phyloP scores from a whole-genome alignment of 495 filamentous ascomycete genomes.

The Neurospora sp. region DNA sequence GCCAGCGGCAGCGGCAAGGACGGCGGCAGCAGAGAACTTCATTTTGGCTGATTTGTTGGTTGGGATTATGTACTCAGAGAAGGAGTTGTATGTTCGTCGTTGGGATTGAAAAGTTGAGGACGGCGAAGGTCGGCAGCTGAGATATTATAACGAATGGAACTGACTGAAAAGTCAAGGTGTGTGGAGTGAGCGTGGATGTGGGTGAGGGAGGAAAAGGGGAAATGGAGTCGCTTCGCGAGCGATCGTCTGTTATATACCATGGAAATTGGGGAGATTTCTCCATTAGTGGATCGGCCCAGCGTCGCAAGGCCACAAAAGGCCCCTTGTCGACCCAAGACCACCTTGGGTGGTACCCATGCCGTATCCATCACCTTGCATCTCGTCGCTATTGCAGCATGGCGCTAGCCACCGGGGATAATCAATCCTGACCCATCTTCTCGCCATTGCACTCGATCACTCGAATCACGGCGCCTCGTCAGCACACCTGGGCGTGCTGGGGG shows the following conservation, averaged over 20 bases:
- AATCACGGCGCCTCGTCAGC: background rate
- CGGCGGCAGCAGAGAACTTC: slow-evolving; percentile 62
- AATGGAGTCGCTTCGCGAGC: slow-evolving; percentile 17
- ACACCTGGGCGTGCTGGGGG: background rate
- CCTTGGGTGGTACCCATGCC: background rate
- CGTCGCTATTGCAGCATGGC: background rate
- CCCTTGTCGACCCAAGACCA: background rate
- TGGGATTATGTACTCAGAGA: slow-evolving; percentile 34
- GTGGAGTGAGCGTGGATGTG: slow-evolving; percentile 35
- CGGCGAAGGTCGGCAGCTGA: slow-evolving; percentile 1
- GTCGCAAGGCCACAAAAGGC: background rate
- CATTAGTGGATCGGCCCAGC: background rate
- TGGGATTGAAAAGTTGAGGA: slow-evolving; percentile 2
- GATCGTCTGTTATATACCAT: slow-evolving; percentile 30
- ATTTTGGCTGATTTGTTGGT: slow-evolving; percentile 58
- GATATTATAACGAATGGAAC: slow-evolving; percentile 44
- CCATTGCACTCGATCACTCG: background rate
- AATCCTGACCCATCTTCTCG: background rate
- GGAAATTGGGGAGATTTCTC: background rate
- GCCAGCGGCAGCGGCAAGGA: slow-evolving; percentile 54
- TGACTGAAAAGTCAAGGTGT: slow-evolving; percentile 49
- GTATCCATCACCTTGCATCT: background rate
- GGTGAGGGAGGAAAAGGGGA: slow-evolving; percentile 30
- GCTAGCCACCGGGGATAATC: background rate
- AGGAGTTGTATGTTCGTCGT: slow-evolving; percentile 14